Evolutionary conservation across 805 yeast genomes (phyloP).

Genomic region (Teunomyces pallodes): DNA sequence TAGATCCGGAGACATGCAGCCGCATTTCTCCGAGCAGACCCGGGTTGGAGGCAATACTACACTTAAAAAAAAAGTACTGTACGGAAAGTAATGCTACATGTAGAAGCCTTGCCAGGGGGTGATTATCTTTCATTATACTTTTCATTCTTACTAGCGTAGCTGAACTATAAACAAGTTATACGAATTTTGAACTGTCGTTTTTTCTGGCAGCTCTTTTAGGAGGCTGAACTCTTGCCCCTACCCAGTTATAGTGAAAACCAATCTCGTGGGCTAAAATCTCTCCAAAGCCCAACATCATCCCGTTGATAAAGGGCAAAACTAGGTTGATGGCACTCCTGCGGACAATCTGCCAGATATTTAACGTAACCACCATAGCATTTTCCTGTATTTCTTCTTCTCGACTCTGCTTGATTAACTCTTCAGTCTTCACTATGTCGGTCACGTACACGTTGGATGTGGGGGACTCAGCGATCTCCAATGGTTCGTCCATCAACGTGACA

Average conservation of each 20-base stretch:
- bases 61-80: no score
- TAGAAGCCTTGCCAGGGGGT: background rate
- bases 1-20: background rate
- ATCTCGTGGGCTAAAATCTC: constrained; percentile 92
- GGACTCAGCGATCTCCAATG: background rate
- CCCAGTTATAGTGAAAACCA: constrained; percentile 77
- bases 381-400: constrained; percentile 16
- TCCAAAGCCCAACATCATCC: constrained; percentile 94
- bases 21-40: background rate
- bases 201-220: constrained; percentile 25
- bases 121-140: background rate
- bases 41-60: background rate
- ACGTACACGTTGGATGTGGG: constrained; percentile 12
- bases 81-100: no score
- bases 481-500: background rate
- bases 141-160: background rate
- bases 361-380: constrained; percentile 5
- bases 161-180: constrained; percentile 1
- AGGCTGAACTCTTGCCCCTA: constrained; percentile 61
- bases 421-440: constrained; percentile 27
- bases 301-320: constrained; percentile 84
- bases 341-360: constrained; percentile 38
- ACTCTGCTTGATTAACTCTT: constrained; percentile 21
- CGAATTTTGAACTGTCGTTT: constrained; percentile 13
- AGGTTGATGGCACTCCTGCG: constrained; percentile 68